Evolutionary conservation across 2,329 filamentous ascomycete species (phyloP), one percentile per base, ranked within the genome.

Genomic region (Calonectria ilicicola): DNA sequence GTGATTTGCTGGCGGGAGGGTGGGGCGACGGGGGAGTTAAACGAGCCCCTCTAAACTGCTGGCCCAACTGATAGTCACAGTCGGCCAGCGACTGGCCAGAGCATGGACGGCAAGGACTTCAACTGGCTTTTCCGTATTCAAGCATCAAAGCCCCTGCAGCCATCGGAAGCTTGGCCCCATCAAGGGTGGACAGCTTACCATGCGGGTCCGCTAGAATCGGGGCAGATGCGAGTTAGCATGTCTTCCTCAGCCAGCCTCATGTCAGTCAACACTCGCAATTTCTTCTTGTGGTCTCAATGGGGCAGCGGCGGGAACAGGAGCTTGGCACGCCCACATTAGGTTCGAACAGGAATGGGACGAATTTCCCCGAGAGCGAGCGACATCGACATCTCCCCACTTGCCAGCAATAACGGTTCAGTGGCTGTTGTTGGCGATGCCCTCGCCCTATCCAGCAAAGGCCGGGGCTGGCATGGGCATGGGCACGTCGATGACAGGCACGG

Each of bases 91-190:
- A 66, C 46, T 65, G 65, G 51, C 51, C 35, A 51, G 38, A 58
- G n/a, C 2, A 26, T 42, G 27, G 15, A 14, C 17, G 19, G 40
- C 64, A 21, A 35, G 51, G 51, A 2, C 21, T 26, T 19, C 56
- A 19, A 67, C 23, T 67, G 65, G 65, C 29, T 26, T 60, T 21
- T 19, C 40, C 65, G 65, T 67, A 67, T 60, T 46, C 27, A 47
- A 67, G 26, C 65, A 51, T 49, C 65, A 12, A 47, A 51, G n/a
- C 65, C 65, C 65, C 65, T 67, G 65, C 29, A 67, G 65, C 65
- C 27, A 60, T 60, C 51, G 49, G 38, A 58, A 58, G 51, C 65
- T 67, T 60, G 51, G 35, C 27, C 29, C 51, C 42, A 44, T 40
- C 40, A 2, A 40, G 29, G 29, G 53, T 67, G 65, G 65, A 14